Percentiles rank a stretch among this genome's conserved stretches.
These are phyloP conservation scores for Fusarium lyarnte DNA, from an alignment of 2,329 filamentous ascomycete species.

Conservation along the genomic window DNA sequence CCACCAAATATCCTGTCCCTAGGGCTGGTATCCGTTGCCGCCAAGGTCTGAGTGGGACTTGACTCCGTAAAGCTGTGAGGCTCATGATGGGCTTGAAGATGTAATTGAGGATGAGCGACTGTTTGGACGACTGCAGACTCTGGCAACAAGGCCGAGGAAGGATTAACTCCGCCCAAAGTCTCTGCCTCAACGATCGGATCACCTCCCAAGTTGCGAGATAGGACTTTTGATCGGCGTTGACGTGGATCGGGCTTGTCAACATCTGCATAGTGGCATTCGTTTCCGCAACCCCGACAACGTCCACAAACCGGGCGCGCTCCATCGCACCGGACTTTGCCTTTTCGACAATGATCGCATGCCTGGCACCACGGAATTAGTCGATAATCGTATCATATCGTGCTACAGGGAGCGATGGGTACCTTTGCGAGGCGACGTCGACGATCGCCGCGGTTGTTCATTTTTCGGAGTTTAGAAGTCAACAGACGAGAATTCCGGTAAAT, in stretches of 20 bases:
- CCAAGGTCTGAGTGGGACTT: not conserved
- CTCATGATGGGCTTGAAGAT: not conserved
- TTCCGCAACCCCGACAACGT: not conserved
- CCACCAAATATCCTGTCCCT: not conserved
- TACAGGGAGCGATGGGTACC: not conserved
- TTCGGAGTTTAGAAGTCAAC: not conserved
- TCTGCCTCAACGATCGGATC: no score
- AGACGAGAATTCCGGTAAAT: not conserved
- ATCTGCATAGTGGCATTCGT: not conserved
- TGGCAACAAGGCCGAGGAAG: not conserved
- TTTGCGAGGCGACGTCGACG: not conserved
- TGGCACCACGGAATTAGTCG: not conserved
- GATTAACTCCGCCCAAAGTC: not conserved
- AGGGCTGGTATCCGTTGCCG: not conserved
- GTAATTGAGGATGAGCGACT: not conserved
- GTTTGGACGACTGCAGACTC: not conserved
- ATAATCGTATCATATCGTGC: accelerated
- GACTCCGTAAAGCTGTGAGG: not conserved
- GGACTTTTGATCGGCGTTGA: not conserved
- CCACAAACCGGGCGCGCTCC: not conserved
- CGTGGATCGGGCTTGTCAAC: not conserved
- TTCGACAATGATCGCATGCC: not conserved
- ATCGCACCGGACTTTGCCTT: not conserved
- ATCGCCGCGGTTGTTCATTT: not conserved
- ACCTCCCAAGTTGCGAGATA: not conserved